Evolutionary conservation across 1,139 yeast genomes (phyloP).

Genomic region (Yamadazyma siamensis): DNA sequence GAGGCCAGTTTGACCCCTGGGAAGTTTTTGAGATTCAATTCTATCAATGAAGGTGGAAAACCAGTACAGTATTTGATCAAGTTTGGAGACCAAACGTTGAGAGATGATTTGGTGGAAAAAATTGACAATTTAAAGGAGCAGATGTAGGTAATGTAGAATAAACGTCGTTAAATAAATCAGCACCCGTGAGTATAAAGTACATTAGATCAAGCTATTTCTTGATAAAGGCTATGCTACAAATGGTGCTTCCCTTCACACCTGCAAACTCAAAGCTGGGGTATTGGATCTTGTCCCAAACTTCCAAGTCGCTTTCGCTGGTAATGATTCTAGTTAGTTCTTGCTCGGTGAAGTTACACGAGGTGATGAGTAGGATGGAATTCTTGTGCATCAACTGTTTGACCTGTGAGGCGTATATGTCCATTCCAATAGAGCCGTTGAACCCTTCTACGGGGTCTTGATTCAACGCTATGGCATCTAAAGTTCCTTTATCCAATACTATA

Average conservation of each 20-base stretch:
- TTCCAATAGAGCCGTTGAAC: conserved; percentile 46
- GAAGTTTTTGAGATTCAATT: conserved; percentile 70
- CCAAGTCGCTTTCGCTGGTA: conserved; percentile 33
- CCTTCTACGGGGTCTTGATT: conserved; percentile 51
- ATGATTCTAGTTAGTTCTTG: conserved; percentile 62
- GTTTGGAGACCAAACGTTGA: conserved; percentile 59
- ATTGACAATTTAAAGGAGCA: conserved; percentile 38
- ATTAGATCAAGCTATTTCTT: conserved; percentile 27
- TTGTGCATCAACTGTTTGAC: conserved; percentile 54
- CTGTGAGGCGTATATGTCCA: conserved; percentile 60
- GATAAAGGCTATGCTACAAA: conserved; percentile 79
- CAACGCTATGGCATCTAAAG: conserved; percentile 92
- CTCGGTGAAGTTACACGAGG: conserved; percentile 95
- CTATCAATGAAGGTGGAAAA: conserved; percentile 45
- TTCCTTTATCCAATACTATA: conserved; percentile 86
- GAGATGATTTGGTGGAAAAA: conserved; percentile 55
- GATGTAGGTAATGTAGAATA: conserved; percentile 5
- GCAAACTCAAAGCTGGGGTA: conserved; percentile 88
- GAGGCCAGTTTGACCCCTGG: conserved; percentile 78
- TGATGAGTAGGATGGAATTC: conserved; percentile 66
- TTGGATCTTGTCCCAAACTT: conserved; percentile 58
- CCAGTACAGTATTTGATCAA: conserved; percentile 85
- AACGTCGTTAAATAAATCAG: too few species aligned
- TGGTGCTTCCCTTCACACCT: conserved; percentile 82
- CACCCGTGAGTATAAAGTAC: too few species aligned